Evolutionary conservation across 2,329 filamentous ascomycete species (phyloP), one percentile per base, ranked within the genome.

Genomic region (Fusarium haematococcum): DNA sequence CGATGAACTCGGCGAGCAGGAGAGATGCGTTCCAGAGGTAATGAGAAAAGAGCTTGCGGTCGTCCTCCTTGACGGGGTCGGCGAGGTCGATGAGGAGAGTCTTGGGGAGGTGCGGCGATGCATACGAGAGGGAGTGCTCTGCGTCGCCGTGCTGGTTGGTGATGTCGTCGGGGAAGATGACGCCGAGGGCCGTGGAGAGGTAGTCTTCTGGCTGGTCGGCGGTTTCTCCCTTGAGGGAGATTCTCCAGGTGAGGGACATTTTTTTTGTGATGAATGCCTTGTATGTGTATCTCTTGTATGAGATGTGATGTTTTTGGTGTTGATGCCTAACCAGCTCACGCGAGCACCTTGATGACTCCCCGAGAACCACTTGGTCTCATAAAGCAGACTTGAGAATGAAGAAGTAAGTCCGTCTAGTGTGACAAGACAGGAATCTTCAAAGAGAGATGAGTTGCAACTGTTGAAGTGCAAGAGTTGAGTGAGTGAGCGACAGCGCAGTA

Each of bases 11-110:
- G 10, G 87, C 88, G 2, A 90, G 83, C 72, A 89, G 81, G 57
- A 91, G 80, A 20, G 85, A 87, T 8, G 92, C 86, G 81, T 95
- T 95, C 92, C 92, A 95, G 30, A 94, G 82, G 80, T 92, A 94
- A 79, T 95, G 92, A 70, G 91, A 90, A 79, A 94, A 94, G 52
- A 94, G 86, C 23, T 82, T 81, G 59, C 91, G 83, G 75, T 91
- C 88, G 33, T 86, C 82, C 64, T 91, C 89, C 35, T 81, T 84
- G 35, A 83, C 79, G 14, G 83, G 90, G 75, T 89, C 84, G 25
- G 85, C 81, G 20, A 89, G 84, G 10, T 82, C 82, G 75, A 89
- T 83, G 52, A 80, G 73, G 52, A 89, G 78, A 13, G 85, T 84
- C 62, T 78, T 80, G 18, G 85, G 86, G 18, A 89, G 84, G 68